Conservation (phyloP, 225 moss, liverwort and hornwort species). For the Sphagnum tenellum region DNA sequence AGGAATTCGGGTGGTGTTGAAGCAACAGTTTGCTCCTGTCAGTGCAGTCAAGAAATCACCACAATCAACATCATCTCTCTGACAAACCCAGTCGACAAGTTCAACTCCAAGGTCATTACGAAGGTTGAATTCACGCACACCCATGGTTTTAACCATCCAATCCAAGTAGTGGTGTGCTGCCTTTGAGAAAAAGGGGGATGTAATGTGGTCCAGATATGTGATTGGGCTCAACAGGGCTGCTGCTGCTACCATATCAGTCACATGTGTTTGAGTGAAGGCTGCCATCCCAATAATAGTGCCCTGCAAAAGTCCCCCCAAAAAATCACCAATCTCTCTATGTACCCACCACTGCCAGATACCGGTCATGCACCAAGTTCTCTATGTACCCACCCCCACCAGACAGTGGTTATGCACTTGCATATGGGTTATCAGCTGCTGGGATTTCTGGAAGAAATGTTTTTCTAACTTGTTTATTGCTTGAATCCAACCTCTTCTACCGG, state of each 20-base stretch:
- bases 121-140: conserved; percentile 72
- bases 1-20: conserved; percentile 71
- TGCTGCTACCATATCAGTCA: conserved; percentile 51
- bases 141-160: conserved; percentile 66
- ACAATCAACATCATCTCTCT: conserved; percentile 56
- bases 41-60: conserved; percentile 67
- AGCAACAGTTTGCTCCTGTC: conserved; percentile 95
- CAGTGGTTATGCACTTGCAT: too few relatives aligned
- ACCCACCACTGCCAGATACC: too few relatives aligned
- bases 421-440: too few relatives aligned
- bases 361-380: too few relatives aligned
- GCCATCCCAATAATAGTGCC: conserved; percentile 95
- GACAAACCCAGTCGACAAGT: conserved; percentile 71
- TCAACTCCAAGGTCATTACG: conserved; percentile 67
- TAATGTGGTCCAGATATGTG: conserved; percentile 76
- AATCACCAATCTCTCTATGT: too few relatives aligned
- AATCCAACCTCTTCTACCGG: too few relatives aligned
- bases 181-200: conserved; percentile 55
- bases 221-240: conserved; percentile 93
- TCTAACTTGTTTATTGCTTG: too few relatives aligned
- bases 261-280: conserved; percentile 54
- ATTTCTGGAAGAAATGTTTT: too few relatives aligned
- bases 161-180: conserved; percentile 86
- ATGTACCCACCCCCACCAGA: too few relatives aligned
- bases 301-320: conserved; percentile 14